Percentiles rank a stretch among this genome's conserved stretches.
phyloP scores from a whole-genome alignment of 352 stramenopile genomes.

The Pythium phragmiticola region DNA sequence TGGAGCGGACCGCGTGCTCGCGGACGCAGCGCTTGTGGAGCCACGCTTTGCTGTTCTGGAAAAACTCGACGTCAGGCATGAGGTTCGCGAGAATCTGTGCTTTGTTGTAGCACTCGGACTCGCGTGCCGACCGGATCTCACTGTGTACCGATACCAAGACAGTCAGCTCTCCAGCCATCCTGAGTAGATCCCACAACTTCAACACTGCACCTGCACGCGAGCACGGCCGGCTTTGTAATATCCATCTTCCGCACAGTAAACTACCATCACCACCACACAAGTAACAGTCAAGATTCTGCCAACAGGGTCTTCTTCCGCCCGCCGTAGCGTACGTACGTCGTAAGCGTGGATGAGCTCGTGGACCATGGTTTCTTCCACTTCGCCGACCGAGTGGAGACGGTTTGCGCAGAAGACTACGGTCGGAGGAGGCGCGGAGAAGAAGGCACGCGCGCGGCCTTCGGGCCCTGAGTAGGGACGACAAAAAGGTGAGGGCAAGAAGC shows the following conservation, averaged over 20 bases:
- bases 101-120: conserved; percentile 84
- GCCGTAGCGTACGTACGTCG: conserved; percentile 41
- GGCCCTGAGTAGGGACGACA: conserved; percentile 36
- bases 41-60: conserved; percentile 60
- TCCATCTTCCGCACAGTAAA: conserved; percentile 86
- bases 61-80: conserved; percentile 61
- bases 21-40: conserved; percentile 66
- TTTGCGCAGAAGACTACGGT: conserved; percentile 86
- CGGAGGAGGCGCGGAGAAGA: conserved; percentile 80
- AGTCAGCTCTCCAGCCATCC: not conserved
- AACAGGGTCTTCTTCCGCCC: not conserved
- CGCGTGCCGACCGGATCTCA: conserved; percentile 76
- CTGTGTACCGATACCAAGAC: conserved; percentile 24
- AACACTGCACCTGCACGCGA: conserved; percentile 68
- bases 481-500: conserved; percentile 1
- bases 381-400: conserved; percentile 59
- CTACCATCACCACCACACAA: conserved; percentile 25
- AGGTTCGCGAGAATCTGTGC: conserved; percentile 56
- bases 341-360: conserved; percentile 87
- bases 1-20: conserved; percentile 74
- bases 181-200: not conserved
- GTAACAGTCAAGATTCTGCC: not conserved
- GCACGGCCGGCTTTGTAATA: conserved; percentile 73
- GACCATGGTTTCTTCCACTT: conserved; percentile 83
- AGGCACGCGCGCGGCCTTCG: conserved; percentile 71